Percentiles rank a stretch among this genome's conserved stretches.
Conservation (phyloP, 345 rosid genomes). For the Kernera saxatilis region DNA sequence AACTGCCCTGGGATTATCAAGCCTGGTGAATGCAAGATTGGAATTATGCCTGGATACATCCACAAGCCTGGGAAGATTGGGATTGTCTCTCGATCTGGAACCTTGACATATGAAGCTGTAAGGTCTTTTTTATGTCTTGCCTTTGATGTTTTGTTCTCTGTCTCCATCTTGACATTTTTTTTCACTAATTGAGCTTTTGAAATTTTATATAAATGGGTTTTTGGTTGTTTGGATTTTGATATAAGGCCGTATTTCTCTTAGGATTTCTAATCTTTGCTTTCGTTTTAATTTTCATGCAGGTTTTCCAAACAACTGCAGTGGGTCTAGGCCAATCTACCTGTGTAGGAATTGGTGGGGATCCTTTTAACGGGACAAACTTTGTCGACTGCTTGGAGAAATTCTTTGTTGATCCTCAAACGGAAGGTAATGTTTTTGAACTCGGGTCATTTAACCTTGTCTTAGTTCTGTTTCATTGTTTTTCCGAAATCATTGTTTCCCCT, state of each 20-base stretch:
- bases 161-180: background rate
- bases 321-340: constrained; percentile 97
- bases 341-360: constrained; percentile 98
- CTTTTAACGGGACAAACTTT: constrained; percentile 94
- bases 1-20: constrained; percentile 96
- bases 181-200: background rate
- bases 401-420: constrained; percentile 87
- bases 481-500: background rate
- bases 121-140: constrained; percentile 24
- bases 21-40: constrained; percentile 95
- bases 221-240: background rate
- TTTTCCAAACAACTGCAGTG: constrained; percentile 94
- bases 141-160: background rate
- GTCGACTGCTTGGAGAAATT: constrained; percentile 81
- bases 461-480: background rate
- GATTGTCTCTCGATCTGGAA: constrained; percentile 94
- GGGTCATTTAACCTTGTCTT: background rate
- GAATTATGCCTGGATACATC: constrained; percentile 97
- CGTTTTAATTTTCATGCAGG: constrained; percentile 38
- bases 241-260: background rate
- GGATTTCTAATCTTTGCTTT: background rate
- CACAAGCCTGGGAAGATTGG: constrained; percentile 97
- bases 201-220: background rate
- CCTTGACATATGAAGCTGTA: constrained; percentile 98
- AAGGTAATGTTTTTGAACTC: constrained; percentile 47